These are phyloP conservation scores for Alternaria arborescens DNA, from an alignment of 2,329 filamentous ascomycete genomes.

Conservation along the genomic window DNA sequence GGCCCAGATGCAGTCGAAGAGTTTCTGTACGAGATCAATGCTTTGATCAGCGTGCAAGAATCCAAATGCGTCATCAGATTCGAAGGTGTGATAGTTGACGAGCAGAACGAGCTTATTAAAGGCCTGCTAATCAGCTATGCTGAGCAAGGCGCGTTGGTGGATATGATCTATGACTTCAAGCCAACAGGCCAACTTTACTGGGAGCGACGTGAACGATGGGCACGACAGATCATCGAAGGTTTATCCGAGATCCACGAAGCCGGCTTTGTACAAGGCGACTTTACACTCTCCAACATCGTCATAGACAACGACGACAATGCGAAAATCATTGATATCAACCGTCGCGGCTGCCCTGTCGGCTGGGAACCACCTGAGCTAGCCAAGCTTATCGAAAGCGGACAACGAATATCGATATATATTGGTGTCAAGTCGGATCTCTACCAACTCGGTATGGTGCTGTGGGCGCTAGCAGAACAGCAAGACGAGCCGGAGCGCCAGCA, in stretches of 20 bases:
- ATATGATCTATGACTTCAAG: constrained; percentile 84
- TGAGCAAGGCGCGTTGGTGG: constrained; percentile 84
- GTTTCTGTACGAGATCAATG: constrained; percentile 97
- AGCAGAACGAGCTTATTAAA: constrained; percentile 76
- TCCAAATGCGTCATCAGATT: constrained; percentile 84
- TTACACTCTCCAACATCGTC: constrained; percentile 96
- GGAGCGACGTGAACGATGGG: constrained; percentile 83
- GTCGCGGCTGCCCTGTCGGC: constrained; percentile 93
- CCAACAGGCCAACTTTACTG: constrained; percentile 67
- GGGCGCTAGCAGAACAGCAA: constrained; percentile 85
- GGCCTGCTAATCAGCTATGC: constrained; percentile 90
- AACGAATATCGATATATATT: constrained; percentile 95
- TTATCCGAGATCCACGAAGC: constrained; percentile 93
- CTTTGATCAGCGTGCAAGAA: constrained; percentile 77
- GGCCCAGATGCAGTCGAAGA: constrained; percentile 95
- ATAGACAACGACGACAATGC: constrained; percentile 85
- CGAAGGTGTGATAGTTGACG: constrained; percentile 87
- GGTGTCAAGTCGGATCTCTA: constrained; percentile 97
- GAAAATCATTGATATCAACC: constrained; percentile 98
- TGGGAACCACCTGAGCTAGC: constrained; percentile 97
- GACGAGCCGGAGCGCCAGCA: constrained; percentile 87
- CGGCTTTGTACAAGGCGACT: constrained; percentile 96
- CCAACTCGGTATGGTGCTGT: constrained; percentile 96
- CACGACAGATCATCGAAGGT: constrained; percentile 86
- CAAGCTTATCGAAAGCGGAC: constrained; percentile 83